These are phyloP conservation scores for Cordyceps cateniannulata DNA, from an alignment of 2,329 filamentous ascomycete species.

Conservation along the genomic window DNA sequence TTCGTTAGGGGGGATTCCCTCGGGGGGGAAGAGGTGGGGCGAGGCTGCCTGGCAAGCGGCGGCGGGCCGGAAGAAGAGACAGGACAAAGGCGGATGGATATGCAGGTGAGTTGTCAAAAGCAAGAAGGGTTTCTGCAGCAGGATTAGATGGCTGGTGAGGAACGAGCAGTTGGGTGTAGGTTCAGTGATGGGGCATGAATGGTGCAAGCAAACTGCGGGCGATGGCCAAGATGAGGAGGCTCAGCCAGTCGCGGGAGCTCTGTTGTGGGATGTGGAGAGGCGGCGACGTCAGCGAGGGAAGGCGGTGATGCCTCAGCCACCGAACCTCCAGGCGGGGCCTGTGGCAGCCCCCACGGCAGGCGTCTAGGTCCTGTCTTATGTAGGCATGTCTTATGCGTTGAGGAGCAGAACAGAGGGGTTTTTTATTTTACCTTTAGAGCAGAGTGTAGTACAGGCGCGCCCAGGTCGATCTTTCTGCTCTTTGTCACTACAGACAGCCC, in stretches of 20 bases:
- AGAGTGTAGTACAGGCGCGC: too few relatives aligned
- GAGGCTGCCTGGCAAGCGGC: constrained; percentile 1
- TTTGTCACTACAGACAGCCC: background rate
- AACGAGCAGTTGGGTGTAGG: background rate
- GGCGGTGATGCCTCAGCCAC: constrained; percentile 15
- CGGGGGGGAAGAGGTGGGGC: constrained; percentile 4
- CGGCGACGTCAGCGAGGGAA: constrained; percentile 14
- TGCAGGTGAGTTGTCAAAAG: background rate
- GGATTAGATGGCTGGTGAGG: background rate
- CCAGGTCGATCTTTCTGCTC: background rate
- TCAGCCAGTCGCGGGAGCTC: constrained; percentile 11
- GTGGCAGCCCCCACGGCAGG: background rate
- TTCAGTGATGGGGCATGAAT: background rate
- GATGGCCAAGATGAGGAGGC: constrained; percentile 9
- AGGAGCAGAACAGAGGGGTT: background rate
- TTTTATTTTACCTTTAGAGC: too few relatives aligned
- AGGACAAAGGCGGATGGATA: background rate
- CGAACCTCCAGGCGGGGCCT: constrained; percentile 1
- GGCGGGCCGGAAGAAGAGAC: background rate
- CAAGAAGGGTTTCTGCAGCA: background rate
- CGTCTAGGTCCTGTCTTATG: background rate
- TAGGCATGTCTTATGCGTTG: background rate
- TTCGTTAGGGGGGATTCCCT: constrained; percentile 7
- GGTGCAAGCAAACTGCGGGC: background rate
- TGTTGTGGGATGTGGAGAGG: constrained; percentile 12